Conservation (phyloP, 2,329 filamentous ascomycete genomes). For the Aphanocladium album region DNA sequence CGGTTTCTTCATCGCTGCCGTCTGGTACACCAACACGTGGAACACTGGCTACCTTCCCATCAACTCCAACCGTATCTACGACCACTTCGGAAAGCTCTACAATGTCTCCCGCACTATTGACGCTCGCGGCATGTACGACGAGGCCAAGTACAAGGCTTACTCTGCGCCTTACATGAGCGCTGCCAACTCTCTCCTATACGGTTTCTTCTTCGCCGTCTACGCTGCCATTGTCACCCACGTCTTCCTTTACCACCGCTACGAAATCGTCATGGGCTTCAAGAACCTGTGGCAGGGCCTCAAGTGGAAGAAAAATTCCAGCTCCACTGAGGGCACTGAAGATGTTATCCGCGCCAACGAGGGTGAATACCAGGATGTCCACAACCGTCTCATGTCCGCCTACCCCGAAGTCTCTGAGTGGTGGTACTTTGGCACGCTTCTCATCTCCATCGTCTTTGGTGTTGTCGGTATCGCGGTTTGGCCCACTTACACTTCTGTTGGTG, state of each 20-base stretch:
- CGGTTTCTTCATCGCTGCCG: conserved; percentile 47
- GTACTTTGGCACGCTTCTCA: conserved; percentile 30
- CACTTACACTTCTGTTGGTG: conserved; percentile 35
- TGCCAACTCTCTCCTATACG: conserved; percentile 27
- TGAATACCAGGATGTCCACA: conserved; percentile 29
- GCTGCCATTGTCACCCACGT: conserved; percentile 25
- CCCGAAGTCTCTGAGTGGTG: conserved; percentile 38
- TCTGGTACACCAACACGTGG: conserved; percentile 39
- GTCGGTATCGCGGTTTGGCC: conserved; percentile 36
- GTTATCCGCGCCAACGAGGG: conserved; percentile 28
- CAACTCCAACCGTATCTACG: conserved; percentile 48
- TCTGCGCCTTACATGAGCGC: conserved; percentile 21
- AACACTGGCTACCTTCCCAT: conserved; percentile 52
- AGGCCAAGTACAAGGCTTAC: conserved; percentile 48
- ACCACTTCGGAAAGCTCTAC: conserved; percentile 50
- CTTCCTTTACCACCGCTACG: conserved; percentile 26
- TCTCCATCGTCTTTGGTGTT: conserved; percentile 31
- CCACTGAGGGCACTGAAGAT: background rate
- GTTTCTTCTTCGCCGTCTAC: conserved; percentile 25
- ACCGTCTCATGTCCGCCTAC: conserved; percentile 28
- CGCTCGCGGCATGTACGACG: conserved; percentile 42
- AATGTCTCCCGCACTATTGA: conserved; percentile 48
- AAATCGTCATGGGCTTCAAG: conserved; percentile 23
- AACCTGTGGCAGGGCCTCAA: conserved; percentile 22
- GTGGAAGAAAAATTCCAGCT: conserved; percentile 17